A percentile compares a stretch with the other conserved stretches of the same genome.
These are phyloP conservation scores for Solanum clarkiae DNA, from an alignment of 257 asterid genomes.

Conservation along the genomic window DNA sequence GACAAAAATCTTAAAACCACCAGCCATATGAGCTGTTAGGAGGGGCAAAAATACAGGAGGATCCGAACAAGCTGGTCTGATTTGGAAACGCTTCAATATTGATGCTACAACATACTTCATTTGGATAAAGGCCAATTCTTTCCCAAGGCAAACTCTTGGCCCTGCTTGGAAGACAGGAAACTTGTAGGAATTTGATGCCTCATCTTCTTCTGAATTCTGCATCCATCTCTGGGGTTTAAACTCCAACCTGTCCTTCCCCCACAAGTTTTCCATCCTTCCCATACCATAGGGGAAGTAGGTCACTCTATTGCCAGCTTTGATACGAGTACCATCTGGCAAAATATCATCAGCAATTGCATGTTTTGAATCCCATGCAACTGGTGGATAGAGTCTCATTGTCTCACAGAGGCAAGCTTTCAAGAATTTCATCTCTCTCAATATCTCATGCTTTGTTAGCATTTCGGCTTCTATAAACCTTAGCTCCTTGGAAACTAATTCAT, in stretches of 20 bases:
- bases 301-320: slow-evolving; percentile 46
- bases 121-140: slow-evolving; percentile 61
- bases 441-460: slow-evolving; percentile 1
- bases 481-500: slow-evolving; percentile 22
- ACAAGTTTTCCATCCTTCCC: slow-evolving; percentile 63
- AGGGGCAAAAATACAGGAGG: slow-evolving; percentile 52
- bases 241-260: slow-evolving; percentile 61
- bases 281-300: slow-evolving; percentile 73
- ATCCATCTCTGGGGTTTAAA: slow-evolving; percentile 61
- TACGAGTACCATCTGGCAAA: slow-evolving; percentile 38
- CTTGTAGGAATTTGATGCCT: slow-evolving; percentile 33
- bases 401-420: slow-evolving; percentile 53
- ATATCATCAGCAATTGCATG: slow-evolving; percentile 24
- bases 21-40: slow-evolving; percentile 73
- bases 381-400: slow-evolving; percentile 51
- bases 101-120: slow-evolving; percentile 54
- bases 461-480: neutral
- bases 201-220: slow-evolving; percentile 6
- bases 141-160: slow-evolving; percentile 61
- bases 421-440: slow-evolving; percentile 16
- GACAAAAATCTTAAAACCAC: slow-evolving; percentile 42
- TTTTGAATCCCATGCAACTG: slow-evolving; percentile 64
- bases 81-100: slow-evolving; percentile 28
- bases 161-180: slow-evolving; percentile 81
- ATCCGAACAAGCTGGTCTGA: slow-evolving; percentile 22